Evolutionary conservation across 2,329 filamentous ascomycete genomes (phyloP).

Genomic region (Neofusicoccum kwambonambiense): DNA sequence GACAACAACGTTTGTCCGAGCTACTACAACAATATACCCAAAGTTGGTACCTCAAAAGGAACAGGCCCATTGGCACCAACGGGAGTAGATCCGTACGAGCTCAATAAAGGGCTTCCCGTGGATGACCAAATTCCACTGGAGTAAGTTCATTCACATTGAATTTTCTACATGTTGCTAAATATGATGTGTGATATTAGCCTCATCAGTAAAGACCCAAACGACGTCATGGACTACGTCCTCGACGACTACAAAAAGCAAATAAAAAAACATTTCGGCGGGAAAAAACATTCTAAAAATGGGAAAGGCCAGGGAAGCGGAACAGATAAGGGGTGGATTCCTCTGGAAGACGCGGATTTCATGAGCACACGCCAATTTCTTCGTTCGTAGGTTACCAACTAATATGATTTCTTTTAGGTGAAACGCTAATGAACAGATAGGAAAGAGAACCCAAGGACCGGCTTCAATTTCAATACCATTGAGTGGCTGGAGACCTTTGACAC

Average conservation of each 20-base stretch:
- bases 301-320: neutral
- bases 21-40: neutral
- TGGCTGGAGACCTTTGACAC: slow-evolving; percentile 11
- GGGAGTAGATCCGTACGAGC: neutral
- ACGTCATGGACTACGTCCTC: neutral
- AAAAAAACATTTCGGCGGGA: neutral
- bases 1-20: neutral
- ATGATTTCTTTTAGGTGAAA: too few relatives aligned
- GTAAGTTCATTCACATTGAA: neutral
- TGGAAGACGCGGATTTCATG: slow-evolving; percentile 1
- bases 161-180: too few relatives aligned
- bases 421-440: too few relatives aligned
- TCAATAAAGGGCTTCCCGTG: neutral
- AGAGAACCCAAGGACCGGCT: neutral
- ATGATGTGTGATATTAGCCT: neutral
- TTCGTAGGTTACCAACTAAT: neutral
- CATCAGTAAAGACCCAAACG: neutral
- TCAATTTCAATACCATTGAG: slow-evolving; percentile 14
- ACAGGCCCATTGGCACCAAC: too few relatives aligned
- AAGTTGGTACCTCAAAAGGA: neutral
- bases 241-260: neutral
- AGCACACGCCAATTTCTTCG: slow-evolving; percentile 10
- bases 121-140: neutral
- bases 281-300: neutral
- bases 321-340: neutral